Conservation (phyloP, 805 yeast species). For the Candida multigemmis region DNA sequence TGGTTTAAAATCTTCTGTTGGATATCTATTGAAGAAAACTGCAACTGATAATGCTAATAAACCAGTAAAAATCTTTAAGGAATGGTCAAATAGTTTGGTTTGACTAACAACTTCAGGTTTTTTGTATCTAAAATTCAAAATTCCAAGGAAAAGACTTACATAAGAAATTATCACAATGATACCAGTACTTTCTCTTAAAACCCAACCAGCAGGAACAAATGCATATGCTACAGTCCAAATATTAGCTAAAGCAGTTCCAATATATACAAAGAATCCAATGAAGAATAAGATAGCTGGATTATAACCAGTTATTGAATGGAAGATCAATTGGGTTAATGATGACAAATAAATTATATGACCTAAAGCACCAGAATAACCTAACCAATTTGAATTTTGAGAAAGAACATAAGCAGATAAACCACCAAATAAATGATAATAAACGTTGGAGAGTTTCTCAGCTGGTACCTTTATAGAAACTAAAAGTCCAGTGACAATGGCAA, state of each 20-base stretch:
- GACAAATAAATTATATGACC: constrained; percentile 51
- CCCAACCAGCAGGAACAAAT: constrained; percentile 90
- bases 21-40: constrained; percentile 46
- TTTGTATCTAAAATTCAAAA: constrained; percentile 23
- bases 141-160: constrained; percentile 43
- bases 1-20: constrained; percentile 42
- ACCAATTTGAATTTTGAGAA: constrained; percentile 53
- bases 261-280: constrained; percentile 38
- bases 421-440: constrained; percentile 32
- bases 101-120: constrained; percentile 13
- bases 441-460: constrained; percentile 10
- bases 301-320: constrained; percentile 48
- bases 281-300: constrained; percentile 48
- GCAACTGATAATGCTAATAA: constrained; percentile 45
- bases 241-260: constrained; percentile 63
- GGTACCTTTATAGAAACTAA: constrained; percentile 16
- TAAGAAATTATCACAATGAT: constrained; percentile 55
- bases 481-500: constrained; percentile 48
- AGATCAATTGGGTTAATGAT: constrained; percentile 50
- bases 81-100: constrained; percentile 10
- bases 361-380: constrained; percentile 68
- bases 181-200: constrained; percentile 84
- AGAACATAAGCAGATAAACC: constrained; percentile 42
- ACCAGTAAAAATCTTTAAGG: constrained; percentile 27
- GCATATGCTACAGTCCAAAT: constrained; percentile 99